Conservation (phyloP, 1,139 yeast genomes). For the Taphrina deformans region DNA sequence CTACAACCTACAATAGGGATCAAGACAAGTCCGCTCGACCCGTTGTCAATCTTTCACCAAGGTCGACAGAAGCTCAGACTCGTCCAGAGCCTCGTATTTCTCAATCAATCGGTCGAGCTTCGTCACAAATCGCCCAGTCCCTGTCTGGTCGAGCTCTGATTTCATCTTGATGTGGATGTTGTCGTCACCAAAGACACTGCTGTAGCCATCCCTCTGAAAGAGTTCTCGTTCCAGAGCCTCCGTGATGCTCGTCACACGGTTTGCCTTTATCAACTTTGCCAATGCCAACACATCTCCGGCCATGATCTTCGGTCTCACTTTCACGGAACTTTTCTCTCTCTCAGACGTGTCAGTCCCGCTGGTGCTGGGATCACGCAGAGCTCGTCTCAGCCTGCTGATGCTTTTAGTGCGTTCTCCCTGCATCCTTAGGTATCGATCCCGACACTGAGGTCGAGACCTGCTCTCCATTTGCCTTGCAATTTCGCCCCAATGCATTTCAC, state of each 20-base stretch:
- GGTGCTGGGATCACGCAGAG: not conserved
- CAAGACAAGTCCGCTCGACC: too few species aligned
- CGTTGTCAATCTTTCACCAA: not conserved
- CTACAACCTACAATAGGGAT: too few species aligned
- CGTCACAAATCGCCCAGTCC: not conserved
- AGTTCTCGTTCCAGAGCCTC: not conserved
- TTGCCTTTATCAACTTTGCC: not conserved
- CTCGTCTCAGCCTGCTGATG: not conserved
- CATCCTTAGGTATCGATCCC: not conserved
- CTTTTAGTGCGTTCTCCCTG: conserved; percentile 1
- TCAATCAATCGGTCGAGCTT: not conserved
- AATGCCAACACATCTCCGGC: not conserved
- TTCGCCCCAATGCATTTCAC: conserved; percentile 9
- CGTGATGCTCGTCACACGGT: not conserved
- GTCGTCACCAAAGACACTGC: not conserved
- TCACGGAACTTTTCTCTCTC: not conserved
- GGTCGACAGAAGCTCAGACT: not conserved
- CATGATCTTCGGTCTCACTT: not conserved
- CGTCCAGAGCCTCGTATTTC: not conserved
- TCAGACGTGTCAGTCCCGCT: not conserved
- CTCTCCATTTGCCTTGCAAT: conserved; percentile 11
- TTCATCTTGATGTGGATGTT: conserved; percentile 1
- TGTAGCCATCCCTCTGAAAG: not conserved
- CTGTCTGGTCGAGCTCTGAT: not conserved
- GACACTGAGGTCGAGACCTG: conserved; percentile 11